phyloP scores from a whole-genome alignment of 306 rosid species.

The Castanea crenata region DNA sequence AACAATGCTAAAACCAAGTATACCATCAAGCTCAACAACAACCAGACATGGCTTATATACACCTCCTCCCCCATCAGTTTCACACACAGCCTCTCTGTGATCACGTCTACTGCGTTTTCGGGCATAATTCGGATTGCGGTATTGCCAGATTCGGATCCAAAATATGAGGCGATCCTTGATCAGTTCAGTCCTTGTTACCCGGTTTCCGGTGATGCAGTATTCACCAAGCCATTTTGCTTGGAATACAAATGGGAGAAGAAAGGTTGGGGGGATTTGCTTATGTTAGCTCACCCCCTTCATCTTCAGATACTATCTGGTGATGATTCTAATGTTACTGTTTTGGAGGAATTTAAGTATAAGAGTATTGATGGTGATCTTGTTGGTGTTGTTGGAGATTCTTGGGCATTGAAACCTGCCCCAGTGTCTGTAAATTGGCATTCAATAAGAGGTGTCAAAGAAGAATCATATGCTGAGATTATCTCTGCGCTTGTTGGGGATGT shows the following conservation, averaged over 20 bases:
- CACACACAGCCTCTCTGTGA: constrained; percentile 29
- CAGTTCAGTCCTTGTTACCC: constrained; percentile 66
- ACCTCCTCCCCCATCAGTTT: constrained; percentile 55
- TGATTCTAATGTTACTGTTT: constrained; percentile 34
- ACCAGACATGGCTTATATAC: constrained; percentile 81
- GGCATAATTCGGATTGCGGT: constrained; percentile 69
- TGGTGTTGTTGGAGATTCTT: constrained; percentile 78
- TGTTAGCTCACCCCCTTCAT: constrained; percentile 91
- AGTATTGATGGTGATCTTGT: constrained; percentile 93
- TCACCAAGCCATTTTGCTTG: constrained; percentile 53
- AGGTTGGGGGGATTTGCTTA: constrained; percentile 65
- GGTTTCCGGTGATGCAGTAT: constrained; percentile 58
- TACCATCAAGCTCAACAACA: constrained; percentile 61
- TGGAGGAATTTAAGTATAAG: constrained; percentile 55
- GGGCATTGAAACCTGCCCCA: constrained; percentile 59
- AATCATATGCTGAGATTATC: constrained; percentile 40
- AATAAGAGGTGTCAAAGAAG: constrained; percentile 48
- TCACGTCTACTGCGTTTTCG: constrained; percentile 54
- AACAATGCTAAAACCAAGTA: constrained; percentile 49
- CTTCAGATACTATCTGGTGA: constrained; percentile 38
- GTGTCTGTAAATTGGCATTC: constrained; percentile 82
- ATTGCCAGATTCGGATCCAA: constrained; percentile 42
- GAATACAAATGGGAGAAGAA: constrained; percentile 79
- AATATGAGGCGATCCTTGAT: constrained; percentile 47
- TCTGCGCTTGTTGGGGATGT: constrained; percentile 60